Evolutionary conservation across 306 rosid genomes (phyloP).

Genomic region (Vigna hirtella): DNA sequence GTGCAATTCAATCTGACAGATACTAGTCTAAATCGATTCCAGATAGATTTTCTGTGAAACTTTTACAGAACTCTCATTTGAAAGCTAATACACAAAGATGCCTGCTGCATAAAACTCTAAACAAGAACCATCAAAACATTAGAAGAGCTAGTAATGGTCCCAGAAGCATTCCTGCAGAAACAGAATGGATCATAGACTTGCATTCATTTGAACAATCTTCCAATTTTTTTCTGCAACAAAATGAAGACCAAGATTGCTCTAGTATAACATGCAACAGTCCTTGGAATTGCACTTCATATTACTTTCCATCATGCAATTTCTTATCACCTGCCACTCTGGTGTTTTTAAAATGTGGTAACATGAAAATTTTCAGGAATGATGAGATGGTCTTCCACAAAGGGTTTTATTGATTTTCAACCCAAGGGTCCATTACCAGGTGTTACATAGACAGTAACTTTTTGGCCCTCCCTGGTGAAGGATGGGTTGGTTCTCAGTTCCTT

Average conservation of each 20-base stretch:
- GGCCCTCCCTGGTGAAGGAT: neutral
- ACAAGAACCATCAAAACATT: neutral
- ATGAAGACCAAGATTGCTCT: neutral
- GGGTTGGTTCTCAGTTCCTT: slow-evolving; percentile 12
- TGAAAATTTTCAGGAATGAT: slow-evolving; percentile 5
- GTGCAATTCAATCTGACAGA: neutral
- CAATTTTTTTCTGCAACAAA: neutral
- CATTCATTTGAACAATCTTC: slow-evolving; percentile 23
- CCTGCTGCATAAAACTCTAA: slow-evolving; percentile 1
- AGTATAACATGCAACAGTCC: neutral
- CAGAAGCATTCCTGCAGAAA: neutral
- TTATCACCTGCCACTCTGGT: neutral
- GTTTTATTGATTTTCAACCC: slow-evolving; percentile 2
- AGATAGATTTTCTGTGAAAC: neutral
- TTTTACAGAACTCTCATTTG: neutral
- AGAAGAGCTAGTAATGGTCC: neutral
- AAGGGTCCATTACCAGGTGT: neutral
- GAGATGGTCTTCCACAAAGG: neutral
- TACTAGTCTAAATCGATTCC: neutral
- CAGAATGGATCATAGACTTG: neutral
- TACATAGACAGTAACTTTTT: neutral
- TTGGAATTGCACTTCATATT: neutral
- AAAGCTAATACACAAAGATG: slow-evolving; percentile 3
- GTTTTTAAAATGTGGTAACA: neutral
- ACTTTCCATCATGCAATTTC: neutral